phyloP scores from a whole-genome alignment of 805 yeast species.

The Ogataea philodendri region DNA sequence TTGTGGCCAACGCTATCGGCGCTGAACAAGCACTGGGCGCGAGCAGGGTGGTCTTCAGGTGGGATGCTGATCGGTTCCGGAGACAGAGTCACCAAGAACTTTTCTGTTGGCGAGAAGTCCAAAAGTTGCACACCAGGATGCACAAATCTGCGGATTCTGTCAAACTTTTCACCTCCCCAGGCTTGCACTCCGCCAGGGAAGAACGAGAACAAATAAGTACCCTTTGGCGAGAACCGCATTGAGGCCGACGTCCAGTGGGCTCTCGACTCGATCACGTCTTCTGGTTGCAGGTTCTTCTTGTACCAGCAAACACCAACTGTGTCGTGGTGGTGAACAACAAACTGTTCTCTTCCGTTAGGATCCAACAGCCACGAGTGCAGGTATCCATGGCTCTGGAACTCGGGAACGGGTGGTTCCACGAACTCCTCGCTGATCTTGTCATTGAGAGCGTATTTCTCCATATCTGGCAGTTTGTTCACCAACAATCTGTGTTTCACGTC shows the following conservation, averaged over 20 bases:
- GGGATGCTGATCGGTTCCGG: slow-evolving; percentile 77
- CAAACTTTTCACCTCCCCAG: slow-evolving; percentile 90
- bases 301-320: slow-evolving; percentile 86
- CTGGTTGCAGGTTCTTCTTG: slow-evolving; percentile 65
- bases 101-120: slow-evolving; percentile 91
- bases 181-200: slow-evolving; percentile 94
- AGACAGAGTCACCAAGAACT: slow-evolving; percentile 84
- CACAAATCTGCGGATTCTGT: slow-evolving; percentile 68
- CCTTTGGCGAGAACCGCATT: slow-evolving; percentile 89
- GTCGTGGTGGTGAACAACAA: slow-evolving; percentile 74
- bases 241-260: slow-evolving; percentile 84
- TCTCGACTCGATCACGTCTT: slow-evolving; percentile 74
- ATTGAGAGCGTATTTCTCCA: slow-evolving; percentile 71
- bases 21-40: slow-evolving; percentile 75
- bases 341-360: slow-evolving; percentile 85
- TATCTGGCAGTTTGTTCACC: slow-evolving; percentile 78
- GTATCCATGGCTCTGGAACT: slow-evolving; percentile 73
- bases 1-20: slow-evolving; percentile 90
- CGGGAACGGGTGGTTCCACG: slow-evolving; percentile 69
- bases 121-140: slow-evolving; percentile 89
- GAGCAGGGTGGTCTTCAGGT: slow-evolving; percentile 60
- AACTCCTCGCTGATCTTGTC: slow-evolving; percentile 62
- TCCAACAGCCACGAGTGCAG: slow-evolving; percentile 91
- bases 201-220: slow-evolving; percentile 80
- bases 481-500: slow-evolving; percentile 89